phyloP scores from a whole-genome alignment of 371 early-diverging fungal species.

The Mucor circinelloides region DNA sequence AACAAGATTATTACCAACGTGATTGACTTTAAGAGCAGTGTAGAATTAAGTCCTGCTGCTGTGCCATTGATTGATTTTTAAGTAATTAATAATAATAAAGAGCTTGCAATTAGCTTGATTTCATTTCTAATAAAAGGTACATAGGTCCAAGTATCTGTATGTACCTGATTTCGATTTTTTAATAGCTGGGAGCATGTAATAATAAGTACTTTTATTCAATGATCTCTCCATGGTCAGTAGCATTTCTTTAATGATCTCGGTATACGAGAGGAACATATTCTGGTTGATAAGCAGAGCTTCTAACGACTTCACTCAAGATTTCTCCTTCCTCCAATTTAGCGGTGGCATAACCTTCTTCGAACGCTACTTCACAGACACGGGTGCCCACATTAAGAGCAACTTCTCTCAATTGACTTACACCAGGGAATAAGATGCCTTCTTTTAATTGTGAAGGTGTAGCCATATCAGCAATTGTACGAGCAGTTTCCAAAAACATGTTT shows the following conservation, averaged over 20 bases:
- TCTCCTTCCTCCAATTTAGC: conserved; percentile 47
- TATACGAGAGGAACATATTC: conserved; percentile 60
- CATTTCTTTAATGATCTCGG: background rate
- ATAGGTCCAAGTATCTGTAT: background rate
- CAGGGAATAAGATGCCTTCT: conserved; percentile 59
- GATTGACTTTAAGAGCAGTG: conserved; percentile 54
- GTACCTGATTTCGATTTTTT: background rate
- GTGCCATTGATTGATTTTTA: conserved; percentile 42
- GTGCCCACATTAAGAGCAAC: conserved; percentile 56
- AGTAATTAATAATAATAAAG: background rate
- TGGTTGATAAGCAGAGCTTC: conserved; percentile 55
- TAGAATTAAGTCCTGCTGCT: conserved; percentile 53
- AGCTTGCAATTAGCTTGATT: too few relatives aligned
- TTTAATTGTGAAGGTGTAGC: conserved; percentile 59
- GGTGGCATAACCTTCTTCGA: conserved; percentile 56
- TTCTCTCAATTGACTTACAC: conserved; percentile 51
- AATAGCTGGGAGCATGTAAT: too few relatives aligned
- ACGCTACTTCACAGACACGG: conserved; percentile 64
- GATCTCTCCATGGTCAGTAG: too few relatives aligned
- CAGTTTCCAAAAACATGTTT: conserved; percentile 65
- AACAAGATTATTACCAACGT: conserved; percentile 46
- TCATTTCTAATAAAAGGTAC: too few relatives aligned
- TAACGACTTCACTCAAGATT: conserved; percentile 47
- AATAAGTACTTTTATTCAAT: too few relatives aligned
- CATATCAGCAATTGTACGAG: conserved; percentile 58